These are phyloP conservation scores for Penicillium turbatum DNA, from an alignment of 495 filamentous ascomycete species.

Conservation along the genomic window DNA sequence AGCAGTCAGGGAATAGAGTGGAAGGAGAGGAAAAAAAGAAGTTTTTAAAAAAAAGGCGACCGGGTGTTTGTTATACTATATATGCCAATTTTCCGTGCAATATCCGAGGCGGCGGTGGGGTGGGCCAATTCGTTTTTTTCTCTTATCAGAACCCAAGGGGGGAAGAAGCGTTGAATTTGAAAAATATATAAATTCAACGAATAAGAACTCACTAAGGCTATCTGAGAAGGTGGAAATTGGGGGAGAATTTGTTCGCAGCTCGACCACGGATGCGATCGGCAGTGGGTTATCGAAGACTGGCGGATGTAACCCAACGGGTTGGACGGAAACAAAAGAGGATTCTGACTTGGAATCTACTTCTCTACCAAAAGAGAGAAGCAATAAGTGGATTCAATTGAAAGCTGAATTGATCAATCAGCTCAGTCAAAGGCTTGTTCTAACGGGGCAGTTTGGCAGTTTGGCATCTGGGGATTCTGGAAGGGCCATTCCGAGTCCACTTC, in stretches of 20 bases:
- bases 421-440: neutral
- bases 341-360: neutral
- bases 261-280: slow-evolving; percentile 27
- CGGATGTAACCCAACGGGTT: slow-evolving; percentile 32
- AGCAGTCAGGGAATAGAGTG: slow-evolving; percentile 5
- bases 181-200: slow-evolving; percentile 1
- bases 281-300: slow-evolving; percentile 9
- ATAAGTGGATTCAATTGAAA: neutral
- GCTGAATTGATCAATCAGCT: slow-evolving; percentile 10
- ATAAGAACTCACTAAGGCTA: slow-evolving; percentile 6
- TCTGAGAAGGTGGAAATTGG: slow-evolving; percentile 6
- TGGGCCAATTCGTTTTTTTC: neutral
- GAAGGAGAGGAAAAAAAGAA: neutral
- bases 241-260: slow-evolving; percentile 12
- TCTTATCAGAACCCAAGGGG: slow-evolving; percentile 22
- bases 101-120: slow-evolving; percentile 18
- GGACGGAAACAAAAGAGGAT: slow-evolving; percentile 19
- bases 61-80: slow-evolving; percentile 21
- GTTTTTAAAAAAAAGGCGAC: neutral
- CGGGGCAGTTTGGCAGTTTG: neutral
- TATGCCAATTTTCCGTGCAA: slow-evolving; percentile 17
- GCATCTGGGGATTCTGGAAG: slow-evolving; percentile 6
- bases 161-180: slow-evolving; percentile 6
- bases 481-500: slow-evolving; percentile 12
- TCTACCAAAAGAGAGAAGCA: neutral